Percentiles rank a stretch among this genome's conserved stretches.
These are phyloP conservation scores for Thalassiosira mediterranea DNA, from an alignment of 352 stramenopile species.

Conservation along the genomic window DNA sequence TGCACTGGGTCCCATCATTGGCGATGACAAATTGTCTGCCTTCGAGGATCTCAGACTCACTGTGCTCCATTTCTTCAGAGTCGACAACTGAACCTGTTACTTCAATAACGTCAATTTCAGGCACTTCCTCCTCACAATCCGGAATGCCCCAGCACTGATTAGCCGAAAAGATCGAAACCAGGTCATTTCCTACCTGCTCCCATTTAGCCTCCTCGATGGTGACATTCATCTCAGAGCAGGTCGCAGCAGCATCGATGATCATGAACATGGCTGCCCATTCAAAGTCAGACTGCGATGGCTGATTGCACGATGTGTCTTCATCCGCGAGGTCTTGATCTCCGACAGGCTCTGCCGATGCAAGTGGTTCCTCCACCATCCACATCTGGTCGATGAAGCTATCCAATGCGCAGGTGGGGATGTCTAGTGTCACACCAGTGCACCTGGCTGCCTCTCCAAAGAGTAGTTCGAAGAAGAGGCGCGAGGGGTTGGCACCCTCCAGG, in stretches of 20 bases:
- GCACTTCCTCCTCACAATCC: constrained; percentile 9
- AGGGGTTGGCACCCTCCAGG: constrained; percentile 9
- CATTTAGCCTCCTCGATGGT: constrained; percentile 4
- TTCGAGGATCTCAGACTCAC: neutral
- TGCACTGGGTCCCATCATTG: constrained; percentile 12
- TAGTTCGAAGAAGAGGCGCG: constrained; percentile 30
- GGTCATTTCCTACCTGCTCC: neutral
- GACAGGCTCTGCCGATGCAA: neutral
- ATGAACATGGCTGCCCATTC: constrained; percentile 19
- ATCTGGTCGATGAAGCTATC: constrained; percentile 18
- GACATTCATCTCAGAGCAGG: constrained; percentile 1
- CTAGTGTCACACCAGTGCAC: constrained; percentile 25
- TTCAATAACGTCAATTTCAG: neutral
- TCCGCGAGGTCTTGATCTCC: constrained; percentile 5
- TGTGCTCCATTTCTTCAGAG: neutral
- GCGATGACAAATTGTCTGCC: neutral
- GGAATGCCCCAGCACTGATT: constrained; percentile 27
- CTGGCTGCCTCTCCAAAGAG: constrained; percentile 30
- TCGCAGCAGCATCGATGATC: constrained; percentile 1
- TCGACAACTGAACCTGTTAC: too few species aligned
- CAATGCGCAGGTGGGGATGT: constrained; percentile 27
- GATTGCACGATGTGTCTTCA: too few species aligned
- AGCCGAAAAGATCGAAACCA: constrained; percentile 30
- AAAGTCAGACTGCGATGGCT: constrained; percentile 19
- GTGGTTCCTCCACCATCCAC: neutral